phyloP scores from a whole-genome alignment of 352 stramenopile species.

The Phytophthora uliginosa region DNA sequence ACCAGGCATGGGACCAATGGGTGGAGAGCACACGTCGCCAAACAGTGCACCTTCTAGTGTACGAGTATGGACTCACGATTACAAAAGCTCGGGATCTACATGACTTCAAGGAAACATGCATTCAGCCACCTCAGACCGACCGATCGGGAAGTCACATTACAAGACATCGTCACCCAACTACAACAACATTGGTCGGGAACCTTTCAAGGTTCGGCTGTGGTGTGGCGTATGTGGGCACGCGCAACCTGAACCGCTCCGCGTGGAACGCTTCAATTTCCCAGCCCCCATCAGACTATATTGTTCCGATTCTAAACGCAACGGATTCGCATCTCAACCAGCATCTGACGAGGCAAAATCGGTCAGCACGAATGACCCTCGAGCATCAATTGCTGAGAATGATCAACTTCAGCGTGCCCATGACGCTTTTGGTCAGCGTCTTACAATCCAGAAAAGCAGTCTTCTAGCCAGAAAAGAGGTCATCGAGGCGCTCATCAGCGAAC shows the following conservation, averaged over 20 bases:
- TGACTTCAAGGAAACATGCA: not conserved
- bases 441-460: not conserved
- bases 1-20: conserved; percentile 20
- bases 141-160: not conserved
- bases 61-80: conserved; percentile 18
- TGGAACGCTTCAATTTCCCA: conserved; percentile 6
- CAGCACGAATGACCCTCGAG: not conserved
- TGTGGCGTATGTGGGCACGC: conserved; percentile 29
- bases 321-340: too few species aligned
- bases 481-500: not conserved
- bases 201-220: not conserved
- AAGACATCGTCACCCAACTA: not conserved
- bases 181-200: not conserved
- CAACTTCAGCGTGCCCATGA: not conserved
- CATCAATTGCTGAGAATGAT: not conserved
- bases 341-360: not conserved
- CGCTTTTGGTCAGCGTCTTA: not conserved
- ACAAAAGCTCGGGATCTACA: conserved; percentile 1
- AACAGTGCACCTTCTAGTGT: conserved; percentile 21
- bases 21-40: conserved; percentile 4
- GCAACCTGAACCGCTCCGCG: conserved; percentile 11
- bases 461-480: not conserved
- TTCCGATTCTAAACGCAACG: not conserved
- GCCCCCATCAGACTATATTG: not conserved
- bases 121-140: not conserved